Evolutionary conservation across 495 filamentous ascomycete genomes (phyloP).

Genomic region (Geoglossum glabrum): DNA sequence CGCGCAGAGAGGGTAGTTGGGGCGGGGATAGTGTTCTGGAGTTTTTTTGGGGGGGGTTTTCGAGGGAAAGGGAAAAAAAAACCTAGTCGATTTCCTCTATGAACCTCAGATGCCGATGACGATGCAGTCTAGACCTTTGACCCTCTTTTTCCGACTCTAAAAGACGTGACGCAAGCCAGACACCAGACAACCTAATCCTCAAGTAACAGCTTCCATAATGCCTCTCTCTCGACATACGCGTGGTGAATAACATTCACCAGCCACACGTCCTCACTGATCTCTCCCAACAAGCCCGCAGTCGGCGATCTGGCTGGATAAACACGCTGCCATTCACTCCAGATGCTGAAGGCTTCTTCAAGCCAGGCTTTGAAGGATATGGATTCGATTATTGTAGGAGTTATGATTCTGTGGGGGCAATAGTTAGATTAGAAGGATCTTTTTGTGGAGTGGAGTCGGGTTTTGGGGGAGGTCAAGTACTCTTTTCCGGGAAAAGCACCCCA

Average conservation of each 20-base stretch:
- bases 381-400: slow-evolving; percentile 95
- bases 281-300: slow-evolving; percentile 48
- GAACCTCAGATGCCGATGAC: too few relatives aligned
- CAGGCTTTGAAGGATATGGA: slow-evolving; percentile 87
- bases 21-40: too few relatives aligned
- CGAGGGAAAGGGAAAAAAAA: too few relatives aligned
- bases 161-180: too few relatives aligned
- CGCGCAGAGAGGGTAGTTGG: too few relatives aligned
- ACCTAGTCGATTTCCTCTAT: too few relatives aligned
- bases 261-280: slow-evolving; percentile 50
- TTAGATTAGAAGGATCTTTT: not conserved
- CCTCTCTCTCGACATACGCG: slow-evolving; percentile 45
- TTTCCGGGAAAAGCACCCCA: slow-evolving; percentile 94
- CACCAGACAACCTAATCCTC: too few relatives aligned
- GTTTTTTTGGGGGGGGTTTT: too few relatives aligned
- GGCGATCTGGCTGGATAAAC: slow-evolving; percentile 49
- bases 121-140: too few relatives aligned
- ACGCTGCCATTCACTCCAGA: slow-evolving; percentile 84
- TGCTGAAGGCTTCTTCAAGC: slow-evolving; percentile 88
- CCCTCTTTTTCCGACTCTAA: too few relatives aligned
- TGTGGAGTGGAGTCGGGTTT: not conserved
- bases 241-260: slow-evolving; percentile 85
- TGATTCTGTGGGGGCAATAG: slow-evolving; percentile 32
- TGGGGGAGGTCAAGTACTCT: slow-evolving; percentile 30
- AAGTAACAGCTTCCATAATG: slow-evolving; percentile 35